These are phyloP conservation scores for Scheffersomyces cryptocercus DNA, from an alignment of 1,139 yeast species.

Conservation along the genomic window DNA sequence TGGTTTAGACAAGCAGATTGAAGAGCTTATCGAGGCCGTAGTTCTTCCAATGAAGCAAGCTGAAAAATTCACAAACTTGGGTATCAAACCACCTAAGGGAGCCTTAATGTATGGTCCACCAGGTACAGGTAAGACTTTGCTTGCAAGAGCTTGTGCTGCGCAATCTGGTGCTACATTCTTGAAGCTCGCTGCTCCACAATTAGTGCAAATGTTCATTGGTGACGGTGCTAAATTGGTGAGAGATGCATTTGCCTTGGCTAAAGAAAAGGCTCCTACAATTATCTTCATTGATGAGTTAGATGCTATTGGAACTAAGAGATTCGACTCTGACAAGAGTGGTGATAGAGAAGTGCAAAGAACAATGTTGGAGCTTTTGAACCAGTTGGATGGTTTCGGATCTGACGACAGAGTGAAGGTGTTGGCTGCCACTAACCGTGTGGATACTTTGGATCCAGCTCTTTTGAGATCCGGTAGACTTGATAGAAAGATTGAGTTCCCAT, in stretches of 20 bases:
- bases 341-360: slow-evolving; percentile 99
- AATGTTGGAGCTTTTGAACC: slow-evolving; percentile 95
- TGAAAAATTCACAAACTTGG: slow-evolving; percentile 88
- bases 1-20: slow-evolving; percentile 96
- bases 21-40: slow-evolving; percentile 95
- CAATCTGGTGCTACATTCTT: slow-evolving; percentile 98
- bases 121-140: slow-evolving; percentile 95
- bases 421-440: slow-evolving; percentile 98
- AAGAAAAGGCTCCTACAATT: slow-evolving; percentile 97
- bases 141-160: slow-evolving; percentile 99
- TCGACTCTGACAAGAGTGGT: slow-evolving; percentile 96
- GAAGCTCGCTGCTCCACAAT: slow-evolving; percentile 96
- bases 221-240: slow-evolving; percentile 98
- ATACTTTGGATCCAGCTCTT: slow-evolving; percentile 94
- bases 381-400: slow-evolving; percentile 97
- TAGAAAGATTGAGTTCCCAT: slow-evolving; percentile 95
- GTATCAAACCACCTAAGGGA: slow-evolving; percentile 97
- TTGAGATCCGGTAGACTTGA: slow-evolving; percentile 97
- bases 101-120: slow-evolving; percentile 99
- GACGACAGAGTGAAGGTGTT: slow-evolving; percentile 96
- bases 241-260: slow-evolving; percentile 98
- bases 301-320: slow-evolving; percentile 98
- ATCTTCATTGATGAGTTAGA: slow-evolving; percentile 97
- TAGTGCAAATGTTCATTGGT: slow-evolving; percentile 98
- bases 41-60: slow-evolving; percentile 98